A percentile compares a stretch with the other conserved stretches of the same genome.
phyloP scores from a whole-genome alignment of 345 rosid genomes.

The Populus simonii region DNA sequence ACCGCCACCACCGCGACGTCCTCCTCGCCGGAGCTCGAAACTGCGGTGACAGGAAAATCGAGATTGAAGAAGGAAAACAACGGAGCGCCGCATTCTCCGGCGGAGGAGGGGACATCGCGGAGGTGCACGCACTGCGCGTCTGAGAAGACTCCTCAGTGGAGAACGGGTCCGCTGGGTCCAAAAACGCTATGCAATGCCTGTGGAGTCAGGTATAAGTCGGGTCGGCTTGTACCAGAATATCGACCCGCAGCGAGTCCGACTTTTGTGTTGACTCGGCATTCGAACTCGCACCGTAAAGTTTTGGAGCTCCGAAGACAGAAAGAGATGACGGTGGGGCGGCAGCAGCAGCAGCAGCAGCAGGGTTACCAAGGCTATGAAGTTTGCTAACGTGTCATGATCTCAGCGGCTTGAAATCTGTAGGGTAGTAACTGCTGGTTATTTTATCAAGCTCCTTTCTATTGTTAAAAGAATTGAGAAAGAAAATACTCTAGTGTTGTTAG shows the following conservation, averaged over 20 bases:
- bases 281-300: constrained; percentile 81
- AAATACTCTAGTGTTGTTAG: not conserved
- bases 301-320: constrained; percentile 78
- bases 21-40: constrained; percentile 16
- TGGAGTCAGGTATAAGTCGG: constrained; percentile 80
- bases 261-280: constrained; percentile 70
- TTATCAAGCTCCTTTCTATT: not conserved
- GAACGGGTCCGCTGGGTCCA: constrained; percentile 79
- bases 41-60: constrained; percentile 20
- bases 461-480: not conserved
- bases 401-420: not conserved
- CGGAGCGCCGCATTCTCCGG: constrained; percentile 11
- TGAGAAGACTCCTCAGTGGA: constrained; percentile 85
- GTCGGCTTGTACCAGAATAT: constrained; percentile 76
- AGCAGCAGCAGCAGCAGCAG: constrained; percentile 10
- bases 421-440: not conserved
- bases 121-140: constrained; percentile 78
- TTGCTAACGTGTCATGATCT: constrained; percentile 34
- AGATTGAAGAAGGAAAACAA: constrained; percentile 36
- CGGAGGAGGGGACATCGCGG: constrained; percentile 41
- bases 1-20: constrained; percentile 31
- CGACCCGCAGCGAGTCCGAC: constrained; percentile 84
- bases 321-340: constrained; percentile 34
- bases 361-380: constrained; percentile 38
- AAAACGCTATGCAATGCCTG: constrained; percentile 77